Base-by-base conservation (phyloP, 108 stramenopile genomes). In the Craspedostauros australis region DNA sequence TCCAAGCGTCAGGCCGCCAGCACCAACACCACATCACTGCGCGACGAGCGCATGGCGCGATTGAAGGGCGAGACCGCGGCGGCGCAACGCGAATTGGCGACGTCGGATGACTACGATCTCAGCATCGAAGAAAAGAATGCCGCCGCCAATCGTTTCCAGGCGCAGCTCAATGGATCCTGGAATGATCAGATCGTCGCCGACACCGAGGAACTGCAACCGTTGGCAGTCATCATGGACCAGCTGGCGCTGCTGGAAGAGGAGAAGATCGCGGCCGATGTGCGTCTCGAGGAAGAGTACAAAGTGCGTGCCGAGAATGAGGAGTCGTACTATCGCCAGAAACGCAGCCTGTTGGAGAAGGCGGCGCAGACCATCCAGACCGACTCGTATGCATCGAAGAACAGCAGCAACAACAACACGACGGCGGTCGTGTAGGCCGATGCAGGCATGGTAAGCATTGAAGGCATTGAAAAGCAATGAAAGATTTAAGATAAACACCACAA, bases 161-260 rank as follows among this genome's bases (percentile, higher is more conserved):
- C 73, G 6, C 87, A 89, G 59, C 46, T 89, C 14, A 73, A 68
- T 37, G 80, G 70, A 0, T 59, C 76, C 23, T 93, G 91, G 91
- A 93, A 89, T 69, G 52, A 72, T 16, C 72, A 76, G 54, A 72
- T 89, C n/a, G 57, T 89, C 50, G 64, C 63, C 26, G 84, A 84
- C 37, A 75, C 73, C 44, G 88, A 87, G 18, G 64, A 68, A 49
- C 54, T 93, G 4, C 16, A 58, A 12, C 86, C 92, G 16, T 46
- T 92, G 18, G 67, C 84, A 42, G 62, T 60, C 40, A 67, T 86
- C 4, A 86, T 86, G 87, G 62, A 87, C 54, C 72, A 72, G 24
- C 55, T 93, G 31, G 88, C 88, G 3, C 43, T 86, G 36, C 64
- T 93, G 47, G 88, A 93, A 45, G 78, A 89, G 44, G 92, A 93